phyloP scores from a whole-genome alignment of 106 monocot species.

The Dendrobium huoshanense region DNA sequence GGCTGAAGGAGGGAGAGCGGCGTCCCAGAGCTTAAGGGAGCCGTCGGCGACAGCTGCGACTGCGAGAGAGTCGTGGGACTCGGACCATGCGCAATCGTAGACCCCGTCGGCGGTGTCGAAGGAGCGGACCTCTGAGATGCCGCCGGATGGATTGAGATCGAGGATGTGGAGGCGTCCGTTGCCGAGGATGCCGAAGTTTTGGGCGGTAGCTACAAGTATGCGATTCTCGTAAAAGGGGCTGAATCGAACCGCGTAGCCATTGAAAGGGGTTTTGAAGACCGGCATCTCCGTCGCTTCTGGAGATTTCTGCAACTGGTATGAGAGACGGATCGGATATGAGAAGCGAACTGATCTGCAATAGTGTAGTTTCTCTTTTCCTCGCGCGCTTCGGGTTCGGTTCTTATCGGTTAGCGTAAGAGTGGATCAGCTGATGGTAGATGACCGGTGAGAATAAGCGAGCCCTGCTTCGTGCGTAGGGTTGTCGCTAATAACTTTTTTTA shows the following conservation, averaged over 20 bases:
- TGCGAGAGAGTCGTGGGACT: slow-evolving; percentile 58
- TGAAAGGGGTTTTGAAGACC: slow-evolving; percentile 70
- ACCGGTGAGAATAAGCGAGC: neutral
- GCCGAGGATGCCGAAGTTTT: slow-evolving; percentile 94
- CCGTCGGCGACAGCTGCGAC: slow-evolving; percentile 77
- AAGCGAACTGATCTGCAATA: too few relatives aligned
- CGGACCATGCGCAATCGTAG: slow-evolving; percentile 76
- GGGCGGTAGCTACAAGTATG: slow-evolving; percentile 63
- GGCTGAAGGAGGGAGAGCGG: slow-evolving; percentile 50
- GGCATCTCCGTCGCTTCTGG: slow-evolving; percentile 32
- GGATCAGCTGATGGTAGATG: neutral
- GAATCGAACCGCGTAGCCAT: slow-evolving; percentile 77
- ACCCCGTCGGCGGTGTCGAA: slow-evolving; percentile 65
- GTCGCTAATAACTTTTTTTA: too few relatives aligned
- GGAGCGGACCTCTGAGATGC: slow-evolving; percentile 29
- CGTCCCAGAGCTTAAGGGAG: slow-evolving; percentile 87
- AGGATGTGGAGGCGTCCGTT: slow-evolving; percentile 91
- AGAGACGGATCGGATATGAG: neutral
- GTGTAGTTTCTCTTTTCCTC: too few relatives aligned
- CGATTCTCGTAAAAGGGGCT: slow-evolving; percentile 84
- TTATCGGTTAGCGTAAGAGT: too few relatives aligned
- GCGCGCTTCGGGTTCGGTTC: too few relatives aligned
- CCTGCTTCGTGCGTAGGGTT: too few relatives aligned
- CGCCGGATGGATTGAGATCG: slow-evolving; percentile 58
- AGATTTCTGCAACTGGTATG: neutral